Evolutionary conservation across 2,329 filamentous ascomycete genomes (phyloP).

Genomic region (Xylariaceae sp.): DNA sequence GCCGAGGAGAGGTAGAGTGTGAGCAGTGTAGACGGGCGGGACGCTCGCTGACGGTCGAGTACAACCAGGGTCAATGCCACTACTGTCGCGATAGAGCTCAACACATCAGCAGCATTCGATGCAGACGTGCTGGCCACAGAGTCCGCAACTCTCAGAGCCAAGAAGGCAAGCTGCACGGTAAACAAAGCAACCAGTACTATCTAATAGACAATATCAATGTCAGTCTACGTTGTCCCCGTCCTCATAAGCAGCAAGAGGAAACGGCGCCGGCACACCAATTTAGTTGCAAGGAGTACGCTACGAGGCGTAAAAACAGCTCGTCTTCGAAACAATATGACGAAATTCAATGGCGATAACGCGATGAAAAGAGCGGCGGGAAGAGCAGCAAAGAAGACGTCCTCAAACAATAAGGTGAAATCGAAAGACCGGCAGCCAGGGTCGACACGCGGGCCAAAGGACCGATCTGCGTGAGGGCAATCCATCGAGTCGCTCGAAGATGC

Average conservation of each 20-base stretch:
- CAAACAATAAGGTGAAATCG: neutral
- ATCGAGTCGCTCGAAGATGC: too few relatives aligned
- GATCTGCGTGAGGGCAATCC: neutral
- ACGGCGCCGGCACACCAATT: neutral
- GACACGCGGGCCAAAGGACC: neutral
- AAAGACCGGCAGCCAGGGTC: neutral
- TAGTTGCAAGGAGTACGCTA: neutral
- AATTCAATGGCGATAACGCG: conserved; percentile 3
- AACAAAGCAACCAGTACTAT: conserved; percentile 2
- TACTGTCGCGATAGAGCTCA: conserved; percentile 6
- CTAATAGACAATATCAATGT: neutral
- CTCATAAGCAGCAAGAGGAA: neutral
- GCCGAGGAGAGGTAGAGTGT: conserved; percentile 5
- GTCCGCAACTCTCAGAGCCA: conserved; percentile 3
- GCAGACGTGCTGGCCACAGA: neutral
- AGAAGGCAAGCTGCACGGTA: conserved; percentile 5
- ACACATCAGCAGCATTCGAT: conserved; percentile 3
- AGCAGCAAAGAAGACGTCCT: neutral
- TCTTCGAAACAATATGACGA: conserved; percentile 7
- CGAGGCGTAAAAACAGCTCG: neutral
- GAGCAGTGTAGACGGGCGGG: conserved; percentile 9
- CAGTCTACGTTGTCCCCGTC: too few relatives aligned
- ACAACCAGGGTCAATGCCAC: conserved; percentile 1
- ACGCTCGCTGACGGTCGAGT: conserved; percentile 6
- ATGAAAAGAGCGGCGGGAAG: conserved; percentile 6